Base-by-base conservation (phyloP, 768 basidiomycete genomes). In the Lactarius hatsudake region DNA sequence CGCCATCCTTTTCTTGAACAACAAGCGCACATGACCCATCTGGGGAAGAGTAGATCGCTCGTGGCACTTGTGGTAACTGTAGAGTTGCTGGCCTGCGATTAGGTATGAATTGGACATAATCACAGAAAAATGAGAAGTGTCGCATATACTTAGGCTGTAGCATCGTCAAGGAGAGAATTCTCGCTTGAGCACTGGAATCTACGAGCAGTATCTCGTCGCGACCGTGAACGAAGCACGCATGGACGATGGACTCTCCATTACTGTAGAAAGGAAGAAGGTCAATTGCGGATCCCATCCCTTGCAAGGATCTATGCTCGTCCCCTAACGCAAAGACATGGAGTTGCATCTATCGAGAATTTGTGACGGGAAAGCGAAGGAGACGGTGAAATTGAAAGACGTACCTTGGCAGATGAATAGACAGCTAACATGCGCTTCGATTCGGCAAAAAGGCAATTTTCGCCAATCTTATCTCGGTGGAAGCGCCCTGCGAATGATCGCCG, bases 11-110 rank as follows among this genome's bases (percentile, higher is more conserved):
- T 7, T 69, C 28, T n/a, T 79, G 76, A 5, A 76, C 67, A 1
- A 79, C 72, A 34, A 86, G 56, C 23, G 86, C 71, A 68, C 84
- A 86, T 26, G 85, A 77, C 0, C 84, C 84, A 69, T 87, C 85
- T 0, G 86, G 83, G 0, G 85, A 79, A 1, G 83, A 80, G 72
- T 75, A 75, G 8, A 81, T 75, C 26, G 67, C 73, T 18, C 62
- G 66, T 0, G 73, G 38, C 0, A 40, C 38, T 5, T 40, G 38
- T 0, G 38, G 15, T 15, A 40, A 5, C 15, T 40, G 13, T 2
- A 85, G 70, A 0, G 79, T 74, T 0, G 84, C 81, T 9, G 83
- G 81, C 30, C 85, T 85, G 23, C 32, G 0, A 34, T 13, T 26
- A 56, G 2, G 28, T 12, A 20, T 7, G 30, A 6, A 32, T 20